Evolutionary conservation across 108 stramenopile genomes (phyloP).

Genomic region (Fragilariopsis cylindrus): DNA sequence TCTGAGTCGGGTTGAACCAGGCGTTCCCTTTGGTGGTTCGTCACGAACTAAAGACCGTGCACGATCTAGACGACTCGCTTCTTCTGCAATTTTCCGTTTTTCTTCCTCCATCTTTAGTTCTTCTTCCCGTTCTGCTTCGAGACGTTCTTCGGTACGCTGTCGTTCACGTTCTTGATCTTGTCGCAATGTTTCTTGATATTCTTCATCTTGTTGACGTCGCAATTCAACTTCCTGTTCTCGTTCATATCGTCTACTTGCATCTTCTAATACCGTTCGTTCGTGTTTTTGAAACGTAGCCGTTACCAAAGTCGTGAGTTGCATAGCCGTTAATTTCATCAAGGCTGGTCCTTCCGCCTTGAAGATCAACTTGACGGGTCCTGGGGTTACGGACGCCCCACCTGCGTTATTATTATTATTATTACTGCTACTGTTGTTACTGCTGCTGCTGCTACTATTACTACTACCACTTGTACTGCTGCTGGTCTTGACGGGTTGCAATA

Average conservation of each 20-base stretch:
- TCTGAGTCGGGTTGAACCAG: conserved; percentile 50
- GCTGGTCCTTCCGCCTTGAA: conserved; percentile 64
- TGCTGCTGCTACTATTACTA: not conserved
- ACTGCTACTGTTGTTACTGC: conserved; percentile 1
- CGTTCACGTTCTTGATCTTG: conserved; percentile 74
- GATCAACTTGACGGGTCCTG: conserved; percentile 47
- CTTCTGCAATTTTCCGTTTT: conserved; percentile 33
- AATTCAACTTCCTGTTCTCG: conserved; percentile 72
- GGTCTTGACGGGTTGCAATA: conserved; percentile 58
- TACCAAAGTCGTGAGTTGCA: conserved; percentile 46
- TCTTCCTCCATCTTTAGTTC: conserved; percentile 17
- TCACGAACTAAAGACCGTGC: conserved; percentile 42
- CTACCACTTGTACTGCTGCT: not conserved
- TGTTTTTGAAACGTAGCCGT: conserved; percentile 52
- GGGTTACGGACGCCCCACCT: not conserved
- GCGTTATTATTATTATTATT: conserved; percentile 1
- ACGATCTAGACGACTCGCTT: conserved; percentile 45
- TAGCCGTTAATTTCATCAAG: conserved; percentile 41
- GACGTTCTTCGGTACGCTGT: conserved; percentile 37
- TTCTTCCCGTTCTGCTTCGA: conserved; percentile 36
- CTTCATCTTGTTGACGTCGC: conserved; percentile 78
- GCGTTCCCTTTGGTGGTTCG: conserved; percentile 29
- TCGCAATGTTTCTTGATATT: conserved; percentile 74
- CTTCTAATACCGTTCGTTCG: conserved; percentile 45
- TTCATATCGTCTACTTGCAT: conserved; percentile 51